Base-by-base conservation (phyloP, 1,139 yeast genomes). In the Hemisphaericaspora xylofermentans region DNA sequence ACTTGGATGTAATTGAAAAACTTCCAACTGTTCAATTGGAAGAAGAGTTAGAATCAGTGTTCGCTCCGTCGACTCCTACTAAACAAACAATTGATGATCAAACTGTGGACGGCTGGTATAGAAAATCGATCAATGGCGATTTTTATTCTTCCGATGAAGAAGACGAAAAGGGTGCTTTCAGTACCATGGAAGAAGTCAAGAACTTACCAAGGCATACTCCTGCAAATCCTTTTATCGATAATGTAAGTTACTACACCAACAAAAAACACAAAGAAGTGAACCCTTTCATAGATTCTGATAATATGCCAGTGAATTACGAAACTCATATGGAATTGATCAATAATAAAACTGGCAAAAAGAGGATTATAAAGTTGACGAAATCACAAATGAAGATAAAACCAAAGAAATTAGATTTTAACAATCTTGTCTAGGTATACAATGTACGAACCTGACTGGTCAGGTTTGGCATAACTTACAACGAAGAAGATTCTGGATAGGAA, bases 301-400 rank as follows among this genome's bases (percentile, higher is more conserved):
- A 33, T 7, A 32, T 6, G 6, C 21, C 10, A 7, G 29, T 25
- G 46, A 61, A 69, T 48, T 66, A 64, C 44, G 56, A 58, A 17
- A 69, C 74, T 1, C 74, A 71, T 48, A 61, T 64, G 55, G 76
- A 71, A 47, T 57, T 60, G 38, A 50, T 69, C 14, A 64, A 70
- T 47, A 56, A 64, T 40, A 63, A 57, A 40, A 71, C 76, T 2
- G 76, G 77, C 2, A 65, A 66, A 38, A 55, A 58, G 32, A 59
- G 61, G 42, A 51, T 68, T 24, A 64, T 68, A 21, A 57, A 62
- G 42, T 55, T 72, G 36, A 53, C 66, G 40, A 60, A 57, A 9
- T 62, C 61, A 29, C 75, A 71, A 45, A 58, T 57, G 45, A 60
- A 57, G 36, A 63, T 70, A 35, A 64, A 64, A 46, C 78, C 77